Evolutionary conservation across 495 filamentous ascomycete species (phyloP).

Genomic region (Xylaria longipes): DNA sequence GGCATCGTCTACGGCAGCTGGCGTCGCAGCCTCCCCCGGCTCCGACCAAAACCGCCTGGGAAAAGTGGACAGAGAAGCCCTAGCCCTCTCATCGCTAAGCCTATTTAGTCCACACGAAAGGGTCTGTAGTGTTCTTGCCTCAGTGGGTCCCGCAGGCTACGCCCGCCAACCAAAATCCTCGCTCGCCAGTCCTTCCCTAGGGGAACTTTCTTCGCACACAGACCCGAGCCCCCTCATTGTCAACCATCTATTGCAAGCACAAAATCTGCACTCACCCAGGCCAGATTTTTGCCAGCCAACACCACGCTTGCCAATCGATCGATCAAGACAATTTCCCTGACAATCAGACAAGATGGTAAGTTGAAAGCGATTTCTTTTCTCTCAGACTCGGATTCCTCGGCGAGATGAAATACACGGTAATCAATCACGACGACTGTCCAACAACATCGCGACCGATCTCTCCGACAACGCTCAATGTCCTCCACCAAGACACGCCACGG

Average conservation of each 20-base stretch:
- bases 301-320: slow-evolving; percentile 52
- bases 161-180: slow-evolving; percentile 38
- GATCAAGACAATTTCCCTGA: slow-evolving; percentile 40
- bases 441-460: slow-evolving; percentile 13
- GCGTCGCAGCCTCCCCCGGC: not conserved
- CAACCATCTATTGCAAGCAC: slow-evolving; percentile 47
- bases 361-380: slow-evolving; percentile 17
- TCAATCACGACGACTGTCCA: not conserved
- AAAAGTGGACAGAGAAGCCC: slow-evolving; percentile 34
- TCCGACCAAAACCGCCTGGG: not conserved
- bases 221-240: slow-evolving; percentile 42
- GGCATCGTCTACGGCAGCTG: slow-evolving; percentile 3
- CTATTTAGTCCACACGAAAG: slow-evolving; percentile 30
- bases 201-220: slow-evolving; percentile 42
- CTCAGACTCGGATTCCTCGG: not conserved
- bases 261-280: slow-evolving; percentile 51
- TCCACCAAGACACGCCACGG: not conserved
- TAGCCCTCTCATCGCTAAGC: slow-evolving; percentile 43
- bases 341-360: slow-evolving; percentile 67
- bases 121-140: slow-evolving; percentile 33
- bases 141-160: slow-evolving; percentile 31
- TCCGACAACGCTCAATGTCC: slow-evolving; percentile 2
- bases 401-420: not conserved
- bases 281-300: slow-evolving; percentile 53
- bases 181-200: slow-evolving; percentile 38